Conservation (phyloP, 441 rosid genomes). For the Sinapis alba region DNA sequence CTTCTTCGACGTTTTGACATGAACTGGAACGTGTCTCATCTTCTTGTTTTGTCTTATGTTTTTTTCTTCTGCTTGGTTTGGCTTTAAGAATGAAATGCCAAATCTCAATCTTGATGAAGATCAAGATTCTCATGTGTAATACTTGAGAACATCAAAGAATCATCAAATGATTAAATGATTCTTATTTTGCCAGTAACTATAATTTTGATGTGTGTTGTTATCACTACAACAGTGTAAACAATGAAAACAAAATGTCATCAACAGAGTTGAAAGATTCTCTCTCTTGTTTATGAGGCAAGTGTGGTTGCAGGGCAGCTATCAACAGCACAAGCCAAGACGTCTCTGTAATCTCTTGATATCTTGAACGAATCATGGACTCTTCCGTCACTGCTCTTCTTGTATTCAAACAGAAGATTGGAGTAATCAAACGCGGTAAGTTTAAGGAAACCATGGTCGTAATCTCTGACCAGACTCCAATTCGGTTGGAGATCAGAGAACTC, state of each 20-base stretch:
- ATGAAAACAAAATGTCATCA: background rate
- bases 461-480: conserved; percentile 68
- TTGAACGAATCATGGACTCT: conserved; percentile 72
- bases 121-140: conserved; percentile 31
- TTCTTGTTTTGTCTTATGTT: conserved; percentile 9
- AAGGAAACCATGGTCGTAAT: conserved; percentile 68
- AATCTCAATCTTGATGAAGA: conserved; percentile 32
- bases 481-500: conserved; percentile 57
- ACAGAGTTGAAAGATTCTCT: background rate
- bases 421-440: conserved; percentile 71
- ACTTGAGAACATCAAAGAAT: conserved; percentile 27
- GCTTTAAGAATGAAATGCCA: conserved; percentile 32
- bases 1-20: conserved; percentile 43
- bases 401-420: conserved; percentile 69
- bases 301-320: conserved; percentile 73
- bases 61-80: conserved; percentile 23
- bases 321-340: conserved; percentile 67
- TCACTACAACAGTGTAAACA: background rate
- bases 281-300: conserved; percentile 46
- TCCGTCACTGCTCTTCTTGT: conserved; percentile 85
- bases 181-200: background rate
- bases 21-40: background rate
- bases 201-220: background rate
- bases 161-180: conserved; percentile 23
- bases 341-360: conserved; percentile 72